Conservation (phyloP, 2,329 filamentous ascomycete species). For the Phialemonium atrogriseum region DNA sequence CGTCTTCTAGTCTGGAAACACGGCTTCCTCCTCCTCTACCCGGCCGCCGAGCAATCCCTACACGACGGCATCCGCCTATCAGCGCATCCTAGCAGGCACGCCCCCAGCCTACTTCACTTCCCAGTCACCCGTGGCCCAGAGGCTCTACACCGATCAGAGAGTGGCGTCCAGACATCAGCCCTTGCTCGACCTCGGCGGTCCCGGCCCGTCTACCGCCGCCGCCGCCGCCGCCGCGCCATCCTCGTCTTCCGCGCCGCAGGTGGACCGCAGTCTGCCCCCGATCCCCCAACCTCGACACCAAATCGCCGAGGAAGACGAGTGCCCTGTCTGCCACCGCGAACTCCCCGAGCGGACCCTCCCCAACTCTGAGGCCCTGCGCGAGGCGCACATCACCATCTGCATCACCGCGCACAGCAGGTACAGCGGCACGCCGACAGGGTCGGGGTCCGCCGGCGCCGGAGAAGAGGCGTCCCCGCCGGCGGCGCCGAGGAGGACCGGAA, state of each 20-base stretch:
- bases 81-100: slow-evolving; percentile 31
- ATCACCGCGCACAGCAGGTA: slow-evolving; percentile 48
- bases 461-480: slow-evolving; percentile 18
- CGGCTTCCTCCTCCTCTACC: too few relatives aligned
- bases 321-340: slow-evolving; percentile 67
- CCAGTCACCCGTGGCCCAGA: slow-evolving; percentile 12
- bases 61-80: too few relatives aligned
- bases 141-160: slow-evolving; percentile 9
- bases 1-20: too few relatives aligned
- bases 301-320: slow-evolving; percentile 67
- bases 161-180: slow-evolving; percentile 17
- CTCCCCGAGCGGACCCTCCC: slow-evolving; percentile 50
- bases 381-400: slow-evolving; percentile 50
- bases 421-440: slow-evolving; percentile 15
- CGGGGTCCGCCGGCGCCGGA: slow-evolving; percentile 11
- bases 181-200: slow-evolving; percentile 21
- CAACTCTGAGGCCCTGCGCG: slow-evolving; percentile 46
- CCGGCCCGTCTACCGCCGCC: slow-evolving; percentile 22
- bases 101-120: slow-evolving; percentile 26
- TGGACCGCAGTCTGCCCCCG: slow-evolving; percentile 20
- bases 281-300: slow-evolving; percentile 36
- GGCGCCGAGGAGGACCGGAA: slow-evolving; percentile 42
- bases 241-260: too few relatives aligned
- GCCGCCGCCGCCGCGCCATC: slow-evolving; percentile 22
- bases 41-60: too few relatives aligned